Evolutionary conservation across 2,329 filamentous ascomycete species (phyloP).

Genomic region (Didymella sp.): DNA sequence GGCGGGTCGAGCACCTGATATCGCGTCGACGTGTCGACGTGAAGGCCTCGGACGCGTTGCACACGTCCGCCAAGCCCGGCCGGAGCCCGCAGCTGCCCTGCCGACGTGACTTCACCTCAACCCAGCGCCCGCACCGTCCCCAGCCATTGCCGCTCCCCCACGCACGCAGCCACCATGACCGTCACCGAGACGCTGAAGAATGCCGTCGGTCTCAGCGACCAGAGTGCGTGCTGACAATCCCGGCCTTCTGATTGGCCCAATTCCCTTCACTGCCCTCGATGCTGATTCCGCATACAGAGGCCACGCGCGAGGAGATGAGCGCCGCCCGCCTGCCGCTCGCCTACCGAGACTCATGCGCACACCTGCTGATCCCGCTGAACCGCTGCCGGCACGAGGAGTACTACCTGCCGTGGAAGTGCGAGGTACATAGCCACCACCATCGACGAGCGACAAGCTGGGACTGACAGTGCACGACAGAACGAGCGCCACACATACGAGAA

Average conservation of each 20-base stretch:
- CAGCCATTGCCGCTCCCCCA: slow-evolving; percentile 21
- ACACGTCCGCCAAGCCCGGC: background rate
- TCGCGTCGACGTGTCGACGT: slow-evolving; percentile 11
- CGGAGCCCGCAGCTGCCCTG: background rate
- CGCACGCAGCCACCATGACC: slow-evolving; percentile 47
- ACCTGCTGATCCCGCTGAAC: slow-evolving; percentile 94
- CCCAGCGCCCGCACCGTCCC: slow-evolving; percentile 26
- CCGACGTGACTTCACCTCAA: slow-evolving; percentile 19
- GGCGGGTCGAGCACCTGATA: slow-evolving; percentile 7
- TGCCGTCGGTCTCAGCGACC: slow-evolving; percentile 54
- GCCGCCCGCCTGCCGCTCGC: slow-evolving; percentile 84
- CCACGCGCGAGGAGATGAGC: slow-evolving; percentile 91
- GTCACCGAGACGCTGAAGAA: slow-evolving; percentile 57
- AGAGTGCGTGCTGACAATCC: slow-evolving; percentile 39
- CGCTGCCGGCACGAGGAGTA: slow-evolving; percentile 90
- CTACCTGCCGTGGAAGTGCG: slow-evolving; percentile 97
- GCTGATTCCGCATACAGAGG: slow-evolving; percentile 60
- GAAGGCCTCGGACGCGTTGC: slow-evolving; percentile 2
- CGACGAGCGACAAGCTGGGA: background rate
- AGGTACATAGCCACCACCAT: slow-evolving; percentile 63
- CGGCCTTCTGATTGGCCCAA: slow-evolving; percentile 12
- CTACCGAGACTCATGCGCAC: slow-evolving; percentile 95
- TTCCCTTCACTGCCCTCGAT: slow-evolving; percentile 21
- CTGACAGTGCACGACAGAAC: slow-evolving; percentile 63
- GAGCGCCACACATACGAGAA: slow-evolving; percentile 99